These are phyloP conservation scores for Acrocalymma vagum DNA, from an alignment of 2,329 filamentous ascomycete genomes.

Conservation along the genomic window DNA sequence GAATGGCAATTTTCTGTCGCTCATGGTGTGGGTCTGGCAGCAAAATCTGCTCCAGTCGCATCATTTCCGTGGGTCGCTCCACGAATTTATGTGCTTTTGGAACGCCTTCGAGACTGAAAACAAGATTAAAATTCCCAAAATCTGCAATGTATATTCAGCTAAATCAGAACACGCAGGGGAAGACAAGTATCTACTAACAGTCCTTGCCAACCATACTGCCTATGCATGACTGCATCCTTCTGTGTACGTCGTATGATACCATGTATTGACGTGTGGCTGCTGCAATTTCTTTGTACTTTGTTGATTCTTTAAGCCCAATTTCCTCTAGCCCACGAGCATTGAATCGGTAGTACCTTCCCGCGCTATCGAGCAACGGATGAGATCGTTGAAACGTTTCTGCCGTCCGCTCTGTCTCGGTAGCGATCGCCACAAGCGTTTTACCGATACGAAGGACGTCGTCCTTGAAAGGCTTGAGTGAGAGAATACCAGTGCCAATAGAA, in stretches of 20 bases:
- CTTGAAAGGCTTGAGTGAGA: slow-evolving; percentile 24
- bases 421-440: slow-evolving; percentile 17
- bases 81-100: slow-evolving; percentile 23
- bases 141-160: too few species aligned
- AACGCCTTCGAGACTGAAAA: slow-evolving; percentile 28
- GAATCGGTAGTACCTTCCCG: slow-evolving; percentile 12
- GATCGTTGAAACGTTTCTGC: slow-evolving; percentile 21
- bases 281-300: slow-evolving; percentile 20
- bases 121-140: too few species aligned
- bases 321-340: slow-evolving; percentile 12
- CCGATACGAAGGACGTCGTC: slow-evolving; percentile 18
- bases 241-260: slow-evolving; percentile 21
- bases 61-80: slow-evolving; percentile 25
- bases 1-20: slow-evolving; percentile 19
- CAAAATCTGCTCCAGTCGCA: slow-evolving; percentile 21
- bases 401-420: slow-evolving; percentile 25
- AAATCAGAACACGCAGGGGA: too few species aligned
- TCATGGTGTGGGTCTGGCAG: slow-evolving; percentile 12
- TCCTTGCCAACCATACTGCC: slow-evolving; percentile 16
- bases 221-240: slow-evolving; percentile 29
- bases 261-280: slow-evolving; percentile 29
- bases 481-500: slow-evolving; percentile 24
- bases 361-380: slow-evolving; percentile 12
- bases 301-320: slow-evolving; percentile 9
- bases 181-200: too few species aligned